Conservation (phyloP, 805 yeast species). For the Metschnikowia sp. region DNA sequence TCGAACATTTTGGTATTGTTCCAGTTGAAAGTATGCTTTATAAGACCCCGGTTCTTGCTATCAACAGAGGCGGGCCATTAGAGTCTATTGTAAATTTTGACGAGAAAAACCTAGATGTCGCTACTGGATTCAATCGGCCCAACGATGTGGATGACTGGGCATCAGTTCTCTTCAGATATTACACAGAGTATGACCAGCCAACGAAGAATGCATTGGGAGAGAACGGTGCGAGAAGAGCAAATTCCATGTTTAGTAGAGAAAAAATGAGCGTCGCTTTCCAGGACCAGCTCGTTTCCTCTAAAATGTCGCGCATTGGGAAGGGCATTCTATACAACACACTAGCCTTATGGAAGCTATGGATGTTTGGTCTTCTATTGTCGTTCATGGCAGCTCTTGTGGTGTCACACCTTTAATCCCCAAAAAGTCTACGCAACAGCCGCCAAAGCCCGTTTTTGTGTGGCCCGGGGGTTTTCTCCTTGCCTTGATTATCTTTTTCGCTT, state of each 20-base stretch:
- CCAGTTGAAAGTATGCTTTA: conserved; percentile 92
- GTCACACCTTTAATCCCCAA: not conserved
- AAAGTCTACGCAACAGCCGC: conserved; percentile 12
- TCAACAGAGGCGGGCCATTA: conserved; percentile 87
- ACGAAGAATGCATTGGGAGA: conserved; percentile 27
- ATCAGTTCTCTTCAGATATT: conserved; percentile 41
- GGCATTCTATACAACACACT: conserved; percentile 9
- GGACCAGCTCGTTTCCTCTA: conserved; percentile 13
- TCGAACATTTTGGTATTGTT: conserved; percentile 96
- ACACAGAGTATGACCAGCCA: conserved; percentile 19
- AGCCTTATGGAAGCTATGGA: conserved; percentile 14
- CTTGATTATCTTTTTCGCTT: not conserved
- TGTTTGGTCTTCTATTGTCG: not conserved
- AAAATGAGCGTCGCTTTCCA: conserved; percentile 38
- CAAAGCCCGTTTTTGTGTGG: conserved; percentile 5
- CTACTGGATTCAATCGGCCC: conserved; percentile 63
- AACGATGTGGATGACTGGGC: conserved; percentile 52
- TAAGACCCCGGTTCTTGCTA: conserved; percentile 81
- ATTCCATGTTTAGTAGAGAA: conserved; percentile 41
- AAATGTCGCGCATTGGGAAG: conserved; percentile 2
- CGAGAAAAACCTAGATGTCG: conserved; percentile 26
- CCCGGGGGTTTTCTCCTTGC: too few relatives aligned
- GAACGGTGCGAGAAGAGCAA: conserved; percentile 37
- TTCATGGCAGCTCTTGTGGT: not conserved
- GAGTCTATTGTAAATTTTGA: conserved; percentile 58